Conservation (phyloP, 768 basidiomycete species). For the Psilocybe cubensis region DNA sequence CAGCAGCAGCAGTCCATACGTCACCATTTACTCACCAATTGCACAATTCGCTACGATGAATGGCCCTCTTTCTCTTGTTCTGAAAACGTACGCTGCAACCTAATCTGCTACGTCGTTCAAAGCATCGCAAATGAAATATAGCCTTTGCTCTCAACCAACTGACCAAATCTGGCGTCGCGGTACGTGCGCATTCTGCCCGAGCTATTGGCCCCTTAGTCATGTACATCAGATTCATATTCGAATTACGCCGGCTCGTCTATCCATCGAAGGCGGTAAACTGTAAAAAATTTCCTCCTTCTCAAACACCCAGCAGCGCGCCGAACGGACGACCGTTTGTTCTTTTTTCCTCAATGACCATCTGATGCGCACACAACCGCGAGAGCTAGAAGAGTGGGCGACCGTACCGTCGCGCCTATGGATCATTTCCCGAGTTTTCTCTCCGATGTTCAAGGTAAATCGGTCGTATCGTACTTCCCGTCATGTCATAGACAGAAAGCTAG, state of each 20-base stretch:
- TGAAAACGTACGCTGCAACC: background rate
- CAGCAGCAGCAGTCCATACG: background rate
- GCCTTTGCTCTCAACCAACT: background rate
- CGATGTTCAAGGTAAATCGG: constrained; percentile 2
- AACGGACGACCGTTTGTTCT: background rate
- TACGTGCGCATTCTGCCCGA: background rate
- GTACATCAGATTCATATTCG: background rate
- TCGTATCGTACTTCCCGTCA: constrained; percentile 6
- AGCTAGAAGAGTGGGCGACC: background rate
- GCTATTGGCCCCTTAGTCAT: background rate
- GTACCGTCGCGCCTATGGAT: background rate
- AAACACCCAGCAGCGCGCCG: background rate
- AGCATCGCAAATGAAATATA: background rate
- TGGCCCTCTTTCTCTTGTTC: background rate
- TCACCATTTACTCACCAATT: background rate
- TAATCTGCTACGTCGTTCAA: background rate
- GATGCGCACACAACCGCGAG: background rate
- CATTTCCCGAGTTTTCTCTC: background rate
- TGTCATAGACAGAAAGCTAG: constrained; percentile 8
- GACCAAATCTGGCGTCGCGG: background rate
- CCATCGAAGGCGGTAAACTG: background rate
- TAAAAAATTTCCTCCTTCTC: background rate
- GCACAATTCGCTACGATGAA: background rate
- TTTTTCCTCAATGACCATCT: background rate
- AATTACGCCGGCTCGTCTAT: background rate